phyloP scores from a whole-genome alignment of 2,329 filamentous ascomycete species.

The Penicillium sp. region DNA sequence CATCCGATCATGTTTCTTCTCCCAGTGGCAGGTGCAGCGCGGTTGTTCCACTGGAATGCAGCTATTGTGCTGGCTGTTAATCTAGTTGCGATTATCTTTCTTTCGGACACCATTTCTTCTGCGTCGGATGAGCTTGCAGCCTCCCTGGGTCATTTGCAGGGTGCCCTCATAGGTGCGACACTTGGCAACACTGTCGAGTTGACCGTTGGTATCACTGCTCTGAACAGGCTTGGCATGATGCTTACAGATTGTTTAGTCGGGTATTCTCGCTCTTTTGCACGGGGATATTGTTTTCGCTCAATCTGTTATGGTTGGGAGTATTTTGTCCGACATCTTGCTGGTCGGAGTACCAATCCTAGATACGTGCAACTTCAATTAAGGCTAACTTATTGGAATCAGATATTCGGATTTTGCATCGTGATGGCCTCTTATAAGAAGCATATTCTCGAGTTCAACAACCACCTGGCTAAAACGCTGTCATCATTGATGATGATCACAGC shows the following conservation, averaged over 20 bases:
- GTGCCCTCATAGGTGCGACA: constrained; percentile 16
- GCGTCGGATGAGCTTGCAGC: constrained; percentile 12
- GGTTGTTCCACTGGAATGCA: constrained; percentile 14
- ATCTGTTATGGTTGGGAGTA: constrained; percentile 87
- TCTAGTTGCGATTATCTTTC: constrained; percentile 12
- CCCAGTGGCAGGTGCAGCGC: constrained; percentile 10
- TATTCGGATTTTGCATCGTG: constrained; percentile 73
- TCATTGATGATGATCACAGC: constrained; percentile 71
- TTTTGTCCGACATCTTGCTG: constrained; percentile 84
- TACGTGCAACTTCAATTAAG: neutral
- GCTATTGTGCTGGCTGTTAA: constrained; percentile 14
- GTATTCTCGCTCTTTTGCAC: constrained; percentile 78
- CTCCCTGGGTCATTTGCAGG: constrained; percentile 15
- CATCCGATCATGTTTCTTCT: constrained; percentile 9
- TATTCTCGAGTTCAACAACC: constrained; percentile 58
- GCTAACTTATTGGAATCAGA: constrained; percentile 2
- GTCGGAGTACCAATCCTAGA: constrained; percentile 35
- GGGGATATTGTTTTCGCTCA: constrained; percentile 87
- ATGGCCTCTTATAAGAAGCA: constrained; percentile 68
- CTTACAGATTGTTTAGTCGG: constrained; percentile 53
- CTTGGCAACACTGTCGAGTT: constrained; percentile 18
- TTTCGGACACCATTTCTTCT: constrained; percentile 14
- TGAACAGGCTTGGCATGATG: neutral
- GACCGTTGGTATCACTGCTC: constrained; percentile 3
- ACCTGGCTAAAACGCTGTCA: constrained; percentile 44